These are phyloP conservation scores for Lactuca sativa DNA, from an alignment of 129 eudicot genomes.

Conservation along the genomic window DNA sequence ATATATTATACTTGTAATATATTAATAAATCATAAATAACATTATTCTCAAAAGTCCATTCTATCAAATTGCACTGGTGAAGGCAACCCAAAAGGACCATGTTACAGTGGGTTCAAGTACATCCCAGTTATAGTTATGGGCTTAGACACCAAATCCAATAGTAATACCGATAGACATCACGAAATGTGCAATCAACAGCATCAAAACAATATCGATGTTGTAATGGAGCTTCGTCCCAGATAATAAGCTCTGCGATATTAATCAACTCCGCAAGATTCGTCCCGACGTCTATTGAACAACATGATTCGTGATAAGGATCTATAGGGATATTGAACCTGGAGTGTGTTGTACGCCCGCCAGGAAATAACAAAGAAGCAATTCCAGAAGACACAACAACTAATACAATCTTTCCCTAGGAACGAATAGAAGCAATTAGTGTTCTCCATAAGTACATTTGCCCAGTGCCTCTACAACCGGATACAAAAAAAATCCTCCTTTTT, in stretches of 20 bases:
- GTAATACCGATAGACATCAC: neutral
- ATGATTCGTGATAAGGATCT: neutral
- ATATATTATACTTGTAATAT: too few species aligned
- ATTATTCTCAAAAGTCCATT: too few species aligned
- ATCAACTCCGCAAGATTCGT: neutral
- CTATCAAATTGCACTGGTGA: too few species aligned
- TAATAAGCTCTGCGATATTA: neutral
- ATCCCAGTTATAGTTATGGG: too few species aligned
- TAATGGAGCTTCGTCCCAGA: constrained; percentile 9
- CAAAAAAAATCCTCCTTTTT: neutral
- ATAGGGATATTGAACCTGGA: neutral
- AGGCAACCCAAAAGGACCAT: too few species aligned
- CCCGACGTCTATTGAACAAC: neutral
- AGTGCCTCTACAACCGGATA: neutral
- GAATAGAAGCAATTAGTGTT: neutral
- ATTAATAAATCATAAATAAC: too few species aligned
- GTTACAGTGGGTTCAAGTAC: too few species aligned
- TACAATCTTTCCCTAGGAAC: too few species aligned
- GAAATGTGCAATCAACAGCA: neutral
- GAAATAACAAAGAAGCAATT: neutral
- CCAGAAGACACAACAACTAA: too few species aligned
- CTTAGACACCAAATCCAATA: too few species aligned
- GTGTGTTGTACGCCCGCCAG: neutral
- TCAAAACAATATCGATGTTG: constrained; percentile 6
- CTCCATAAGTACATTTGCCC: neutral